Conservation (phyloP, 1,284 basidiomycete genomes). For the Trichosporon faecale region DNA sequence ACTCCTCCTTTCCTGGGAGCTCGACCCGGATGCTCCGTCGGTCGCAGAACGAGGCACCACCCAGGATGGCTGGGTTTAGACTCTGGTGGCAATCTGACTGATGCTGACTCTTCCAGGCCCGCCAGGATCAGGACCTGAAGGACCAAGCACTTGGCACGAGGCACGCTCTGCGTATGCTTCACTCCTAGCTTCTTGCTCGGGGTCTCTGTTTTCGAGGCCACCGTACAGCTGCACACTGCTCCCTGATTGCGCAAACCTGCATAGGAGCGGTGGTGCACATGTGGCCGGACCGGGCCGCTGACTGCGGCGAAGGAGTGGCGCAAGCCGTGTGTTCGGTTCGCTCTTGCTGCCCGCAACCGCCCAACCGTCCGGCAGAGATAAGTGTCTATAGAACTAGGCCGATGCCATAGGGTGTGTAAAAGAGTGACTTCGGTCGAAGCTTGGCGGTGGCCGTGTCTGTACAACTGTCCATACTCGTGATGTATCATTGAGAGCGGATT, state of each 20-base stretch:
- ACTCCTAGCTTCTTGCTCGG: neutral
- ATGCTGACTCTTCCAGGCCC: neutral
- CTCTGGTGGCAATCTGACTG: neutral
- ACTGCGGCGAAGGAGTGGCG: neutral
- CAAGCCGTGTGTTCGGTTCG: neutral
- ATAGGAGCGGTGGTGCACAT: neutral
- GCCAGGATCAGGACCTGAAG: neutral
- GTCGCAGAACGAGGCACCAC: neutral
- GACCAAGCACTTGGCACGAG: neutral
- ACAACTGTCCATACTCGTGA: slow-evolving; percentile 2
- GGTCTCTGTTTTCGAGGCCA: neutral
- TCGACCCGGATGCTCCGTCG: neutral
- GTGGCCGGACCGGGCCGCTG: neutral
- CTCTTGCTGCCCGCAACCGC: too few relatives aligned
- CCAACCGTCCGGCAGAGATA: neutral
- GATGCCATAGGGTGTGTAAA: neutral
- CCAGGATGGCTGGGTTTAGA: neutral
- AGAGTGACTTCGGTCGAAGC: slow-evolving; percentile 1
- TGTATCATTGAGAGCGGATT: neutral
- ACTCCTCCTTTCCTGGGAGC: neutral
- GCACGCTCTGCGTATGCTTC: neutral
- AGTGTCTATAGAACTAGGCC: neutral
- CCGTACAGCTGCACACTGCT: neutral
- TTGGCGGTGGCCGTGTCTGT: neutral
- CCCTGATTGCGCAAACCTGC: neutral